Evolutionary conservation across 768 basidiomycete species (phyloP).

Genomic region (Chiua virens): DNA sequence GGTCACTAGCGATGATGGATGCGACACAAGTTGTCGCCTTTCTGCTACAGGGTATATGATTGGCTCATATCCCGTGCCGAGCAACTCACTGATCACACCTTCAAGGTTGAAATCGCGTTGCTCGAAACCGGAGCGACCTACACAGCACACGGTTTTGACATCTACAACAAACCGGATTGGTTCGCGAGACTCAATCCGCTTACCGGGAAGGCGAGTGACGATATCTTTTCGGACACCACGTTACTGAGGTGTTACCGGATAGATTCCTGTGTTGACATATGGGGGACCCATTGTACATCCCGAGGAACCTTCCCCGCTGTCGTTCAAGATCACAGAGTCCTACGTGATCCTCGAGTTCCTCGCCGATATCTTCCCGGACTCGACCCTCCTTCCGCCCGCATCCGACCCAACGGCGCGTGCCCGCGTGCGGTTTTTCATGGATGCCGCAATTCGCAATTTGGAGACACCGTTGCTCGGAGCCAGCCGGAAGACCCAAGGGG

Average conservation of each 20-base stretch:
- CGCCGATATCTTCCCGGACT: slow-evolving; percentile 38
- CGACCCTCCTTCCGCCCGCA: slow-evolving; percentile 44
- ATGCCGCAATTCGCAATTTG: slow-evolving; percentile 47
- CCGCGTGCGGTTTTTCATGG: slow-evolving; percentile 60
- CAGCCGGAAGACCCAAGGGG: slow-evolving; percentile 16
- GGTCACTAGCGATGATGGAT: neutral
- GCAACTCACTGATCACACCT: too few species aligned
- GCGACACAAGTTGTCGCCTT: slow-evolving; percentile 48
- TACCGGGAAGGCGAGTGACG: slow-evolving; percentile 47
- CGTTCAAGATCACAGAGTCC: slow-evolving; percentile 62
- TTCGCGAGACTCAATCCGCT: slow-evolving; percentile 62
- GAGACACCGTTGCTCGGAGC: slow-evolving; percentile 35
- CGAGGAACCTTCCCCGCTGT: slow-evolving; percentile 55
- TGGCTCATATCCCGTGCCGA: too few species aligned
- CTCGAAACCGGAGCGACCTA: slow-evolving; percentile 50
- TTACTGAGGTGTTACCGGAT: too few species aligned
- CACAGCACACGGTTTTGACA: slow-evolving; percentile 40
- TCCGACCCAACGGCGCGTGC: slow-evolving; percentile 51
- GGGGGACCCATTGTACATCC: slow-evolving; percentile 56
- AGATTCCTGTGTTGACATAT: slow-evolving; percentile 55
- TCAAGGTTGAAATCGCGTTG: slow-evolving; percentile 64
- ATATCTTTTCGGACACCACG: too few species aligned
- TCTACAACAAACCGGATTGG: slow-evolving; percentile 66
- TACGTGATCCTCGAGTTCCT: slow-evolving; percentile 59
- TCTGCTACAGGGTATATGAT: slow-evolving; percentile 48